Percentiles rank a stretch among this genome's conserved stretches.
Conservation (phyloP, 176 grass and related monocot genomes). For the Oryza meridionalis region DNA sequence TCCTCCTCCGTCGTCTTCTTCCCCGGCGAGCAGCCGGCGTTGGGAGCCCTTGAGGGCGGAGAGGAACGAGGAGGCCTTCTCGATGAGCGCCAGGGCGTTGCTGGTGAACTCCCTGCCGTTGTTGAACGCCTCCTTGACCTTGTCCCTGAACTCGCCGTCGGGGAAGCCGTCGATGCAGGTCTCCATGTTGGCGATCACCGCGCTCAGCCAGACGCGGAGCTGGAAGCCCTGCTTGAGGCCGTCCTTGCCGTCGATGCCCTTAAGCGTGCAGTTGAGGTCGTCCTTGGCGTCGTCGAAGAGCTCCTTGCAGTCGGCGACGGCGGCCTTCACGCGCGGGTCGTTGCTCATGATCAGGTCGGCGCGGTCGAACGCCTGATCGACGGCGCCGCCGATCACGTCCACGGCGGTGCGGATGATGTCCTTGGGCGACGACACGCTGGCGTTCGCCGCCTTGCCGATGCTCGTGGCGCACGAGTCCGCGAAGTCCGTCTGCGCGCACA, state of each 20-base stretch:
- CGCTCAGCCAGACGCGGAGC: constrained; percentile 81
- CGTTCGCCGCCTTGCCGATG: constrained; percentile 57
- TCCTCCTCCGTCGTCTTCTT: not conserved
- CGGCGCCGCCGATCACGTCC: constrained; percentile 51
- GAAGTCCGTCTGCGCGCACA: constrained; percentile 72
- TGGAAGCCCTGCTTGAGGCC: constrained; percentile 50
- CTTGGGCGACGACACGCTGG: constrained; percentile 54
- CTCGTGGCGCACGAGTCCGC: constrained; percentile 56
- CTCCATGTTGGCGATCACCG: constrained; percentile 71
- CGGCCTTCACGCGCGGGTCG: constrained; percentile 62
- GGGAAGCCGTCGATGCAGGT: constrained; percentile 92
- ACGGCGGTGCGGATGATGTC: constrained; percentile 60
- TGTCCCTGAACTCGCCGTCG: constrained; percentile 68
- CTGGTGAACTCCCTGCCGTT: constrained; percentile 64
- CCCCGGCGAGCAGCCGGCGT: constrained; percentile 40
- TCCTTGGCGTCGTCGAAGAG: constrained; percentile 49
- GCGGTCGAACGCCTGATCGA: constrained; percentile 59
- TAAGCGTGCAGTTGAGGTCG: constrained; percentile 57
- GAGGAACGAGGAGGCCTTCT: constrained; percentile 54
- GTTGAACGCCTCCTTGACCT: constrained; percentile 64
- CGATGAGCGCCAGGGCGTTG: constrained; percentile 82
- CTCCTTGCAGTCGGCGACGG: constrained; percentile 74
- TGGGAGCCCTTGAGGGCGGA: constrained; percentile 33
- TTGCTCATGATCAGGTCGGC: constrained; percentile 57
- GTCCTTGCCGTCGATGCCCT: constrained; percentile 48